Evolutionary conservation across 2,329 filamentous ascomycete genomes (phyloP), one percentile per base, ranked within the genome.

Genomic region (Rutstroemia sp.): DNA sequence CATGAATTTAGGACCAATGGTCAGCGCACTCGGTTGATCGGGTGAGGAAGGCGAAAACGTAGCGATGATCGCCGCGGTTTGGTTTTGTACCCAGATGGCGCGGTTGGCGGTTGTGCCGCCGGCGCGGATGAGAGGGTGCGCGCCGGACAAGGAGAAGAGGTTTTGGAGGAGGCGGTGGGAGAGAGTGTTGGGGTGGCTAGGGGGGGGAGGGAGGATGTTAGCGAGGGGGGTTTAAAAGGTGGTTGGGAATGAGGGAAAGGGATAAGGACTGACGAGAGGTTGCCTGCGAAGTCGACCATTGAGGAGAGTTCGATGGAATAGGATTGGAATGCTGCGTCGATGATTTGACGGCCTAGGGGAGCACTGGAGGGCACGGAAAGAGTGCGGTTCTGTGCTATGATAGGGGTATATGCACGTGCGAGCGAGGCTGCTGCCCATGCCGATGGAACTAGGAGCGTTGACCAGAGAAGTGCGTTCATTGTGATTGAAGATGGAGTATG

Each of bases 231-330:
- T 30, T 7, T 30, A 8, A 9, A 8, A 30, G 27, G 27, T 7
- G 27, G 27, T 30, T 30, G 27, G 27, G 27, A 9, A 30, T 30
- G 7, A 9, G 27, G 9, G 10, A 8, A 9, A 10, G 9, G 8
- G 27, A 30, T 9, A 9, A 30, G 27, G 27, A 30, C 27, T 8
- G 27, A 40, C 38, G 2, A n/a, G 17, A n/a, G 16, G 16, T 59
- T 59, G 10, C 50, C 57, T 17, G 44, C 57, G 39, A 49, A 57
- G 14, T 57, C 57, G 6, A 25, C 17, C 50, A 59, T 59, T 21
- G 56, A 59, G 14, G 53, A 59, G 39, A 59, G 56, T 30, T 59
- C 57, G 16, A 59, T 57, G 16, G 57, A 59, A 30, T 39, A 59
- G 4, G 54, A 57, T n/a, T 57, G 48, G n/a, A 44, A 59, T 2